Base-by-base conservation (phyloP, 805 yeast genomes). In the Kazachstania africana region DNA sequence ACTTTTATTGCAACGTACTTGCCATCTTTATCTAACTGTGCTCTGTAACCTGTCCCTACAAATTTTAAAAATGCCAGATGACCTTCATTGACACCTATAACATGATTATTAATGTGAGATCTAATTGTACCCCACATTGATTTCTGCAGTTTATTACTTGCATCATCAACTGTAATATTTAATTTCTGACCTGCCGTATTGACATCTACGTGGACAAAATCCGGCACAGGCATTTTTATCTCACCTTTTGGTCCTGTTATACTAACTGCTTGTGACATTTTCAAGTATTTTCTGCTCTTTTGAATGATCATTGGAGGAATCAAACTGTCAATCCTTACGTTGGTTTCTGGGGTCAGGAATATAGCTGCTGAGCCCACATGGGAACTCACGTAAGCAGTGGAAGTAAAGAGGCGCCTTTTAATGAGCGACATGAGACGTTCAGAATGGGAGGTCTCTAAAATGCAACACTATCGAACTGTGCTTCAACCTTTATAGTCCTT, bases 11-110 rank as follows among this genome's bases (percentile, higher is more conserved):
- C 69, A 12, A 88, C 78, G 53, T 68, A 66, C 36, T 71, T 65
- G 8, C 62, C 63, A 17, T 63, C 60, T 28, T 69, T 70, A 44
- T 82, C 93, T 13, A 88, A 52, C 38, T 72, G 66, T 3, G 93
- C 95, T 59, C 97, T 76, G 69, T 81, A 91, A 55, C 99, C 99
- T 9, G 97, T 88, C 42, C 99, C 99, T 12, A 84, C 93, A 43
- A 91, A 78, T 58, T 75, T 81, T 40, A 91, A 66, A 34, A 87
- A 79, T 16, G 91, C 74, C 38, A 84, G 59, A 54, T 91, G 97
- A 10, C 97, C 97, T 46, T 87, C 97, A 25, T 84, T 75, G 24
- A 85, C 94, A 32, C 99, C 99, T 23, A 71, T 63, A 18, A 88
- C 67, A 43, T 79, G 71, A 59, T 88, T 88, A 47, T 75, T 72